A percentile compares a stretch with the other conserved stretches of the same genome.
phyloP scores from a whole-genome alignment of 2,329 filamentous ascomycete genomes.

The Neonectria hederae region DNA sequence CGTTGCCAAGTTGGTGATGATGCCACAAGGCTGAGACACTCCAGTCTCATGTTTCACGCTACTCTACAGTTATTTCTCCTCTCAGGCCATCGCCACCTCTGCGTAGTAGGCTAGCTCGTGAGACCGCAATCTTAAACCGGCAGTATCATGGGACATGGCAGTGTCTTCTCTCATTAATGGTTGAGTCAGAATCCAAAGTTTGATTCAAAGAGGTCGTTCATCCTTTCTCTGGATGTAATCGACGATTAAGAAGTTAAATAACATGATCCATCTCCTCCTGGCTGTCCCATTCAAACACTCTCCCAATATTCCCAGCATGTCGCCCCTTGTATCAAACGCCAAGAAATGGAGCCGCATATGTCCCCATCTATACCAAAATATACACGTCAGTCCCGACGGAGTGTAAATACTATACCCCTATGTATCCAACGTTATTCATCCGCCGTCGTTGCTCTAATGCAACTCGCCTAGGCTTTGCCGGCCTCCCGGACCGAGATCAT shows the following conservation, averaged over 20 bases:
- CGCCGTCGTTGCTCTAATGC: constrained; percentile 16
- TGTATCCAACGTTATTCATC: constrained; percentile 21
- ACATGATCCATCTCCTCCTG: constrained; percentile 17
- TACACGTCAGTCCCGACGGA: constrained; percentile 28
- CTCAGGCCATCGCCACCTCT: neutral
- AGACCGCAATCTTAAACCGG: neutral
- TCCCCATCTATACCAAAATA: constrained; percentile 42
- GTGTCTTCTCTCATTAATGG: neutral
- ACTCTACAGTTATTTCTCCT: neutral
- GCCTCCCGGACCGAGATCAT: constrained; percentile 49
- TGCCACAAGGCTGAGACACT: constrained; percentile 1
- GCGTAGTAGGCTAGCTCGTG: neutral
- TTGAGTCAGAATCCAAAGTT: neutral
- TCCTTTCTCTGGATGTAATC: constrained; percentile 26
- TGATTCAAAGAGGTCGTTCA: constrained; percentile 35
- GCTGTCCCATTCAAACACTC: constrained; percentile 28
- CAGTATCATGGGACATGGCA: neutral
- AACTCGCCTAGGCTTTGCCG: constrained; percentile 43
- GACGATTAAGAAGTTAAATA: constrained; percentile 27
- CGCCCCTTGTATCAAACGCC: constrained; percentile 39
- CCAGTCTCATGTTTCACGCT: neutral
- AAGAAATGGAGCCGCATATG: constrained; percentile 35
- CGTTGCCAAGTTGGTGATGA: neutral
- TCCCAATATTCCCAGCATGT: constrained; percentile 21
- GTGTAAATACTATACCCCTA: constrained; percentile 17